Evolutionary conservation across 179 eudicot species (phyloP).

Genomic region (Silene coronaria): DNA sequence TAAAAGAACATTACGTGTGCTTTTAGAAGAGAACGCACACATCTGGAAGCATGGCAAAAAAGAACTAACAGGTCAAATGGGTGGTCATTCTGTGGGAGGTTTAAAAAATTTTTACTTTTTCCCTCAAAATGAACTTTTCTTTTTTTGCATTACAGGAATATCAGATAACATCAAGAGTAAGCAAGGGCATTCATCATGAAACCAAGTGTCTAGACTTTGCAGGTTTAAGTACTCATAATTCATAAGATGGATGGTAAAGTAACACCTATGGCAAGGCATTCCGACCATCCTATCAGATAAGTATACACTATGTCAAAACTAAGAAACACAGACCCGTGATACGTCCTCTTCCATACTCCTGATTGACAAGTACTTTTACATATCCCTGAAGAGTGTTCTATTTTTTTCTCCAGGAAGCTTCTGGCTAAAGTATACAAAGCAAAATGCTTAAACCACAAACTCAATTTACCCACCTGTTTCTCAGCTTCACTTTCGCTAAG

Average conservation of each 20-base stretch:
- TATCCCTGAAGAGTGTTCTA: no score
- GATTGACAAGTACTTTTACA: no score
- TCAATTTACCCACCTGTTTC: conserved; percentile 45
- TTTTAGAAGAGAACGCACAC: neutral
- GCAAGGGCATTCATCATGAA: neutral
- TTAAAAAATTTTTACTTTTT: neutral
- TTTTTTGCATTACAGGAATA: neutral
- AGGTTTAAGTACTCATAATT: neutral
- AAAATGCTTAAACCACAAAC: neutral
- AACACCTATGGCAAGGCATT: neutral
- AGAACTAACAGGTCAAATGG: neutral
- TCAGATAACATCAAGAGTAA: neutral
- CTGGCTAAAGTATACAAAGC: neutral
- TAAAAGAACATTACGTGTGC: neutral
- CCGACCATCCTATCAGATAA: no score
- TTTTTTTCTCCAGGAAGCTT: neutral
- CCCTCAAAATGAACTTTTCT: no score
- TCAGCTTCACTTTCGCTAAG: conserved; percentile 76
- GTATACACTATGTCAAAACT: no score
- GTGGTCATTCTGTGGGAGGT: neutral
- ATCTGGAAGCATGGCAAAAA: neutral
- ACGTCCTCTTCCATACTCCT: no score
- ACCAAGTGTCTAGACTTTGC: no score
- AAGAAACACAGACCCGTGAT: no score
- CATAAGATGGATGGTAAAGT: neutral